Percentiles rank a stretch among this genome's conserved stretches.
phyloP scores from a whole-genome alignment of 305 asterid species.

The Solanum hybrid region DNA sequence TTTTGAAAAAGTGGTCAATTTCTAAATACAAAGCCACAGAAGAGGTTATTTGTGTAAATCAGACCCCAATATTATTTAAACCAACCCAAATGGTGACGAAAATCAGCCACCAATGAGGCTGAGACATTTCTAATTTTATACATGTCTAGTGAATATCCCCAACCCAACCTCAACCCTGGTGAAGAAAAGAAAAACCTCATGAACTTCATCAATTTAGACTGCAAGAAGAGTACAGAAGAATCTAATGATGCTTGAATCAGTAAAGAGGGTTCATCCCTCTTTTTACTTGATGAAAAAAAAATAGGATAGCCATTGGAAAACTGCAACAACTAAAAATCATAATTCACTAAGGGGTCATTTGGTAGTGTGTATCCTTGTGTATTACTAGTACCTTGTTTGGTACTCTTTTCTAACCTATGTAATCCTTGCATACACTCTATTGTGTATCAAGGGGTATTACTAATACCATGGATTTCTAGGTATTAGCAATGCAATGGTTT shows the following conservation, averaged over 20 bases:
- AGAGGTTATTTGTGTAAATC: not conserved
- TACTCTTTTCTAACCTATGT: not conserved
- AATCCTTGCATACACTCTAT: not conserved
- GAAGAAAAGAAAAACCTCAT: not conserved
- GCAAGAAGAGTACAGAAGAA: not conserved
- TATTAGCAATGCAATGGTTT: not conserved
- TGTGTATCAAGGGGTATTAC: not conserved
- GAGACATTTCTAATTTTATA: not conserved
- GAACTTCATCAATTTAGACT: not conserved
- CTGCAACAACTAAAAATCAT: not conserved
- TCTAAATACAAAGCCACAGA: not conserved
- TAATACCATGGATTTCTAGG: not conserved
- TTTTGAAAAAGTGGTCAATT: not conserved
- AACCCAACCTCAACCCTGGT: not conserved
- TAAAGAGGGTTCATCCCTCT: not conserved
- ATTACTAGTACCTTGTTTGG: not conserved
- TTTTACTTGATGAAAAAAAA: not conserved
- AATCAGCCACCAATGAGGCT: not conserved
- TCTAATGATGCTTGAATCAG: not conserved
- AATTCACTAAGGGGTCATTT: not conserved
- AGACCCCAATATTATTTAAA: not conserved
- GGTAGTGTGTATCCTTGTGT: not conserved
- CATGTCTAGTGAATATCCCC: not conserved
- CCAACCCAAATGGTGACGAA: not conserved
- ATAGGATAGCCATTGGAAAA: not conserved